Conservation (phyloP, 768 basidiomycete species). For the Antrodiella citrinella region DNA sequence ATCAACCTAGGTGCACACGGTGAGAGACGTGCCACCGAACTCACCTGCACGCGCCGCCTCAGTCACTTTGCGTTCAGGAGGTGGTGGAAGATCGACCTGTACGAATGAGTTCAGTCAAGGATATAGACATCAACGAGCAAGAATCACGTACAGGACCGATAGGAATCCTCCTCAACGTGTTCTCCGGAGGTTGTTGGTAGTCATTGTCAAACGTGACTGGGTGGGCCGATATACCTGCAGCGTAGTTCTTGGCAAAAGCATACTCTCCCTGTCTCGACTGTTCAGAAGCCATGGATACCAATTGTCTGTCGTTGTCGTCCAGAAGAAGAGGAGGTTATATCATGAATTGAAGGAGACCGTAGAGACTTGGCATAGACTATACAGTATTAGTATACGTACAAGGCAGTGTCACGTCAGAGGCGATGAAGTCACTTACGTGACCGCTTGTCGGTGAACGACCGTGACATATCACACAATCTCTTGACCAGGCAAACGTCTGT, state of each 20-base stretch:
- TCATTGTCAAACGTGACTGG: constrained; percentile 65
- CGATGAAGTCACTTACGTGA: neutral
- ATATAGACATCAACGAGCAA: neutral
- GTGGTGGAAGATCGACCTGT: constrained; percentile 52
- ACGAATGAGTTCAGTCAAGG: neutral
- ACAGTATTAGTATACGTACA: no score
- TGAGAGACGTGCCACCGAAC: constrained; percentile 4
- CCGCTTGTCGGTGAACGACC: no score
- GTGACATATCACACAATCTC: no score
- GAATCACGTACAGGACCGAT: constrained; percentile 50
- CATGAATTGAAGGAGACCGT: no score
- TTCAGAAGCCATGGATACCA: neutral
- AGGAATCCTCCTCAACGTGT: constrained; percentile 62
- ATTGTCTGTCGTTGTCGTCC: no score
- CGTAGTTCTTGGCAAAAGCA: constrained; percentile 59
- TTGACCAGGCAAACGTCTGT: no score
- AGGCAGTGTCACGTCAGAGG: neutral
- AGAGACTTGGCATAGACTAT: no score
- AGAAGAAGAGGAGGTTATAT: no score
- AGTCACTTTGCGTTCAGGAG: constrained; percentile 42
- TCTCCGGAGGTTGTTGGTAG: constrained; percentile 64
- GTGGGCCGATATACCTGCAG: constrained; percentile 56
- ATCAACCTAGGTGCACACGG: neutral
- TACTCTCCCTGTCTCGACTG: constrained; percentile 48
- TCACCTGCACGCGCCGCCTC: constrained; percentile 26